phyloP scores from a whole-genome alignment of 108 stramenopile genomes.

The Cyclotella baltica region DNA sequence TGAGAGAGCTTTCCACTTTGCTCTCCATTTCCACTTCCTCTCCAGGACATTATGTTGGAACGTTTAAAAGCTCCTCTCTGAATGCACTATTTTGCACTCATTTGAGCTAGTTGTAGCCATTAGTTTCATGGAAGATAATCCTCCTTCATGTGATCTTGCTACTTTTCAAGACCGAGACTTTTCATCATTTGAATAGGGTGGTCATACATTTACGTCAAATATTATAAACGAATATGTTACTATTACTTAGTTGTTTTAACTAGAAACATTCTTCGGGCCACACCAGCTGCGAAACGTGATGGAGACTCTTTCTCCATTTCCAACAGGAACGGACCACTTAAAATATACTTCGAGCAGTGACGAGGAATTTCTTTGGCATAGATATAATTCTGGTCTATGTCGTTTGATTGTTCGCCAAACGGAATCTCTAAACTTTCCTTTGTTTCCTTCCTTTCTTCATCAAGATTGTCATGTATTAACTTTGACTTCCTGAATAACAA shows the following conservation, averaged over 20 bases:
- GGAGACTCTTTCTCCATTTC: conserved; percentile 41
- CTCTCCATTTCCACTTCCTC: too few relatives aligned
- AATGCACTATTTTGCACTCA: too few relatives aligned
- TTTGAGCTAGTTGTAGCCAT: too few relatives aligned
- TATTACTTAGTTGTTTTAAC: background rate
- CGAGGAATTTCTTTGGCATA: conserved; percentile 31
- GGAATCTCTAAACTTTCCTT: background rate
- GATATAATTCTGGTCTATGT: conserved; percentile 1
- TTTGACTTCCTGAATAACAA: conserved; percentile 28
- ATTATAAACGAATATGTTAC: too few relatives aligned
- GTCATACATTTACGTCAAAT: too few relatives aligned
- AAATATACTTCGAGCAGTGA: conserved; percentile 51
- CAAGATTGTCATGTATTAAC: background rate
- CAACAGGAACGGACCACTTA: conserved; percentile 41
- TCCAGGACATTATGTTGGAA: too few relatives aligned
- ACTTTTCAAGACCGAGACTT: too few relatives aligned
- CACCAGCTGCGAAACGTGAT: conserved; percentile 52
- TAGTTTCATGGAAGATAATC: too few relatives aligned
- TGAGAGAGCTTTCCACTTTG: too few relatives aligned
- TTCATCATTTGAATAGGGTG: background rate
- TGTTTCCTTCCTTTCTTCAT: background rate
- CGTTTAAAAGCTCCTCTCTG: too few relatives aligned
- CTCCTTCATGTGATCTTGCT: too few relatives aligned
- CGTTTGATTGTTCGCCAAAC: background rate
- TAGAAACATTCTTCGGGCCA: background rate